These are phyloP conservation scores for Camelina laxa DNA, from an alignment of 345 rosid species.

Conservation along the genomic window DNA sequence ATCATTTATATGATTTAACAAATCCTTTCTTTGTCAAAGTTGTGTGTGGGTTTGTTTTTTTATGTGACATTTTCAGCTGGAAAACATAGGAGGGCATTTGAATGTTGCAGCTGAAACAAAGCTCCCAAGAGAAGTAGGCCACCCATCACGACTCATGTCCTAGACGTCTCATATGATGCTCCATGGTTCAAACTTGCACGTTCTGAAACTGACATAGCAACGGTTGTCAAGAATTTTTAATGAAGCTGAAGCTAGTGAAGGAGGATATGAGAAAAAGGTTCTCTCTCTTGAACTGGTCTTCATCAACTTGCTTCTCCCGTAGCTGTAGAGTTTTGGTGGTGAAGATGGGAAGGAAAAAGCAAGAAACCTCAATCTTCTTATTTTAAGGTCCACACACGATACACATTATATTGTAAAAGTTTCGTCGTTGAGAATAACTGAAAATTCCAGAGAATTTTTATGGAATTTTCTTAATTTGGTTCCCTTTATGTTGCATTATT, in stretches of 20 bases:
- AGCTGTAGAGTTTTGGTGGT: conserved; percentile 44
- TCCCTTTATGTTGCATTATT: background rate
- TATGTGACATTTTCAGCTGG: conserved; percentile 21
- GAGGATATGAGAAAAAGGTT: too few species aligned
- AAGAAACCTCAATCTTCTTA: conserved; percentile 50
- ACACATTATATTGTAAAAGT: conserved; percentile 28
- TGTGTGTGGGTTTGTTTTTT: background rate
- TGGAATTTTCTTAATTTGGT: conserved; percentile 4
- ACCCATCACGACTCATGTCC: too few species aligned
- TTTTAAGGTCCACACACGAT: conserved; percentile 48
- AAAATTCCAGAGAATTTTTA: background rate
- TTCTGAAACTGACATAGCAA: too few species aligned
- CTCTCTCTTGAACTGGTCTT: too few species aligned
- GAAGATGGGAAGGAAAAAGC: conserved; percentile 56
- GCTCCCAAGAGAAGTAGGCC: conserved; percentile 52
- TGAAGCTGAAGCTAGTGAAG: too few species aligned
- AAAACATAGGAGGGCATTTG: conserved; percentile 75
- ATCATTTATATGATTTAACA: too few species aligned
- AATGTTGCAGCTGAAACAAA: conserved; percentile 53
- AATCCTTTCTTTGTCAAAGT: too few species aligned
- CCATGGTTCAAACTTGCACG: too few species aligned
- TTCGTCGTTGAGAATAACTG: conserved; percentile 18
- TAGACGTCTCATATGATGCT: too few species aligned
- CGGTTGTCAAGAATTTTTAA: too few species aligned
- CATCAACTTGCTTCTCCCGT: conserved; percentile 40